phyloP scores from a whole-genome alignment of 495 filamentous ascomycete genomes.

The Chaetomium tenue region DNA sequence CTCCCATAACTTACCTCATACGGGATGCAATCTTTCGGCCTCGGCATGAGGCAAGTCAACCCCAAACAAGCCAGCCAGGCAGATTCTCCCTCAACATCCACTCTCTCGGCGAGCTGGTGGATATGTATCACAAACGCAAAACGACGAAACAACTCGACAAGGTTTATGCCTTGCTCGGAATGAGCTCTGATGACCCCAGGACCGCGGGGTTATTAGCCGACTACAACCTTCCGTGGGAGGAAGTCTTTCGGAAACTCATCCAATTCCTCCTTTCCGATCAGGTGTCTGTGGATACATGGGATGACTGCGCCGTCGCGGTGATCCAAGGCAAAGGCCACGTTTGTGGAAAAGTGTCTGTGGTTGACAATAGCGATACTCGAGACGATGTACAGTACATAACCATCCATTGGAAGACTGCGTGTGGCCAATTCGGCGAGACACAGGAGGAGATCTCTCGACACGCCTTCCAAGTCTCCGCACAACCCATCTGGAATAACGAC shows the following conservation, averaged over 20 bases:
- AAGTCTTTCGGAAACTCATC: not conserved
- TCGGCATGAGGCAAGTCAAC: too few relatives aligned
- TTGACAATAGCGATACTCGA: not conserved
- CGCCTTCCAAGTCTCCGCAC: not conserved
- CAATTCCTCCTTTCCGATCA: not conserved
- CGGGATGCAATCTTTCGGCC: conserved; percentile 1
- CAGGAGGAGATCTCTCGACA: not conserved
- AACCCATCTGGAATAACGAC: not conserved
- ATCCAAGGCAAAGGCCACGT: conserved; percentile 1
- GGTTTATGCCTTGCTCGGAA: conserved; percentile 6
- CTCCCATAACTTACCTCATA: not conserved
- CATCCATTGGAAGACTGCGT: not conserved
- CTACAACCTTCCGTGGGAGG: not conserved
- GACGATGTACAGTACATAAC: not conserved
- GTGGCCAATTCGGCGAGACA: not conserved
- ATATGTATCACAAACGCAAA: conserved; percentile 8
- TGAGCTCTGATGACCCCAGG: conserved; percentile 2
- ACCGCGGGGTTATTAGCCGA: not conserved
- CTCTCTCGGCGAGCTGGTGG: not conserved
- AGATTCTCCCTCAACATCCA: conserved; percentile 4
- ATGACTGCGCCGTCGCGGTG: not conserved
- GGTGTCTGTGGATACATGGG: conserved; percentile 6
- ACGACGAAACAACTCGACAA: not conserved
- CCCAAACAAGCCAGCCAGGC: not conserved
- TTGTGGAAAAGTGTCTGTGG: not conserved